A percentile compares a stretch with the other conserved stretches of the same genome.
Evolutionary conservation across 208 protist species (phyloP).

Genomic region (Porcisia hertigi): DNA sequence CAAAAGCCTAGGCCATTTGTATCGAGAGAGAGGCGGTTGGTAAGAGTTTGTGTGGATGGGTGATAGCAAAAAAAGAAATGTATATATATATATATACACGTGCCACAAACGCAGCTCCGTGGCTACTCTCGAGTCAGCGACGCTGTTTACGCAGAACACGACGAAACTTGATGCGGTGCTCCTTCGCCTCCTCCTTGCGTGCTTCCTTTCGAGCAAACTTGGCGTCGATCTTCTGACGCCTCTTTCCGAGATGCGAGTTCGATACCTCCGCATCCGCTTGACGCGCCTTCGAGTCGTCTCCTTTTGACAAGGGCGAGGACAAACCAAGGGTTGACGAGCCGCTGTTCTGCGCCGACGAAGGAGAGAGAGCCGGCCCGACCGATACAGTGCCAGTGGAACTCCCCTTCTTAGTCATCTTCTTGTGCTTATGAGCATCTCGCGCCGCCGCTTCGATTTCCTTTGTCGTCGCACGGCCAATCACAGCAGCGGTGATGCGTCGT

Average conservation of each 20-base stretch:
- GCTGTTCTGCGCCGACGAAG: background rate
- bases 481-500: constrained; percentile 58
- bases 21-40: background rate
- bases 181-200: constrained; percentile 35
- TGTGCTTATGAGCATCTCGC: constrained; percentile 23
- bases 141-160: constrained; percentile 26
- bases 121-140: background rate
- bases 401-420: constrained; percentile 16
- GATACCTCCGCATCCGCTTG: background rate
- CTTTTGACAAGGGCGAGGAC: background rate
- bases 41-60: background rate
- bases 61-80: background rate
- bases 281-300: background rate
- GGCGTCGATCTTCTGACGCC: constrained; percentile 30
- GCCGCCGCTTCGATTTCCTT: constrained; percentile 55
- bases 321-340: background rate
- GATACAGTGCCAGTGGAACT: background rate
- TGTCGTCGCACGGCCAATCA: constrained; percentile 59
- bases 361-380: background rate
- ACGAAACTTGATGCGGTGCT: constrained; percentile 32
- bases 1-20: background rate
- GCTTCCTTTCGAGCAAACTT: constrained; percentile 43
- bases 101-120: background rate
- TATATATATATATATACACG: too few relatives aligned
- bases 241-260: constrained; percentile 16